Evolutionary conservation across 1,284 basidiomycete genomes (phyloP).

Genomic region (Cutaneotrichosporon sp.): DNA sequence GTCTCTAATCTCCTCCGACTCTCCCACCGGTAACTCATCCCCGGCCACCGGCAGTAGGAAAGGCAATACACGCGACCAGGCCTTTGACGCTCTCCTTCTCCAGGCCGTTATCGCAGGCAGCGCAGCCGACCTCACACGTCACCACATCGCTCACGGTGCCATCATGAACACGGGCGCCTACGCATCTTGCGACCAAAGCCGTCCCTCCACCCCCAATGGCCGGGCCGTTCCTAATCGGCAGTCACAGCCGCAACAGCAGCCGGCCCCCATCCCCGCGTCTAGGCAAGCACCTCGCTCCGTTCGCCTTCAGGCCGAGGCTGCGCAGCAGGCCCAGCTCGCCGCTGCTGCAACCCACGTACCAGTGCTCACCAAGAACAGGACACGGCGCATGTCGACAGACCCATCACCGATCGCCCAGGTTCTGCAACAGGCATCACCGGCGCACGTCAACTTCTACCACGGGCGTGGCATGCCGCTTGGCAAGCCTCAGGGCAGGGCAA

Average conservation of each 20-base stretch:
- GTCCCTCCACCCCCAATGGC: slow-evolving; percentile 36
- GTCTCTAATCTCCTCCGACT: slow-evolving; percentile 41
- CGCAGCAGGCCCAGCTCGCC: slow-evolving; percentile 2
- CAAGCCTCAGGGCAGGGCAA: slow-evolving; percentile 23
- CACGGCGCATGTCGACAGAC: slow-evolving; percentile 49
- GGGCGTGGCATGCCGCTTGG: slow-evolving; percentile 20
- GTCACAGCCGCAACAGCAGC: background rate
- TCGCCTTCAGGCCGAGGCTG: slow-evolving; percentile 29
- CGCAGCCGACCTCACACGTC: slow-evolving; percentile 44
- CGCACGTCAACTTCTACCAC: slow-evolving; percentile 22
- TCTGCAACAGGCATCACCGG: slow-evolving; percentile 39
- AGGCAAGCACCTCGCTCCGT: slow-evolving; percentile 49
- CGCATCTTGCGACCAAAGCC: slow-evolving; percentile 47
- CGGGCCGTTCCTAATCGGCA: slow-evolving; percentile 24
- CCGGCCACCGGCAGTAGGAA: slow-evolving; percentile 23
- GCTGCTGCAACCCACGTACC: background rate
- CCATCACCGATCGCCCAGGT: slow-evolving; percentile 44
- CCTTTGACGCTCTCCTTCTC: slow-evolving; percentile 49
- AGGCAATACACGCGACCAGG: slow-evolving; percentile 24
- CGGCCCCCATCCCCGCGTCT: background rate
- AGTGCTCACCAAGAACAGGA: slow-evolving; percentile 19
- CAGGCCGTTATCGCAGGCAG: slow-evolving; percentile 50
- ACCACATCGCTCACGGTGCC: slow-evolving; percentile 51
- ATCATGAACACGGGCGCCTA: slow-evolving; percentile 43
- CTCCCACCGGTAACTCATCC: slow-evolving; percentile 13